phyloP scores from a whole-genome alignment of 768 basidiomycete genomes.

The Clitopilus passeckerianus region DNA sequence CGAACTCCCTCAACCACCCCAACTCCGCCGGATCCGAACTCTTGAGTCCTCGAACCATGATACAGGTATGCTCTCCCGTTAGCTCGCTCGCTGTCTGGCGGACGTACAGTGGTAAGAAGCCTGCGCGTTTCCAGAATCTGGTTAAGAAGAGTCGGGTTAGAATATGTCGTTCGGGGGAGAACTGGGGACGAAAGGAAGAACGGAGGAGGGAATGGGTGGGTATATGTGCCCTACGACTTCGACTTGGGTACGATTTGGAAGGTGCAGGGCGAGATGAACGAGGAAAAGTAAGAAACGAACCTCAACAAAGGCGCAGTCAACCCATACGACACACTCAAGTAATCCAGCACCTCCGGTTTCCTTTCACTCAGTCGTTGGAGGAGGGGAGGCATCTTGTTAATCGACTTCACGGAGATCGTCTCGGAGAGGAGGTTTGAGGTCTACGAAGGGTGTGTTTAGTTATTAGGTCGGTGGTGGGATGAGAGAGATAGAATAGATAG shows the following conservation, averaged over 20 bases:
- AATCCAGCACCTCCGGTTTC: conserved; percentile 87
- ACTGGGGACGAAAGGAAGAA: no score
- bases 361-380: conserved; percentile 87
- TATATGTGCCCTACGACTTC: no score
- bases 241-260: no score
- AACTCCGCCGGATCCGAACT: conserved; percentile 57
- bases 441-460: background rate
- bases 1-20: conserved; percentile 86
- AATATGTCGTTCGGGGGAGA: no score
- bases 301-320: conserved; percentile 81
- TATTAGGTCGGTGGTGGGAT: no score
- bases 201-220: no score
- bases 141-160: conserved; percentile 1
- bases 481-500: no score
- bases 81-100: conserved; percentile 92
- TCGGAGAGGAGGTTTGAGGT: conserved; percentile 66
- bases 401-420: conserved; percentile 64
- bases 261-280: no score
- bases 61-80: conserved; percentile 94
- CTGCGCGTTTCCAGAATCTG: conserved; percentile 94
- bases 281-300: conserved; percentile 22
- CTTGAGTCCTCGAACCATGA: conserved; percentile 88
- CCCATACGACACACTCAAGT: conserved; percentile 95
- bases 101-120: conserved; percentile 88
- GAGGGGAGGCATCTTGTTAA: conserved; percentile 84